Base-by-base conservation (phyloP, 2,329 filamentous ascomycete species). In the Alternaria arbusti region DNA sequence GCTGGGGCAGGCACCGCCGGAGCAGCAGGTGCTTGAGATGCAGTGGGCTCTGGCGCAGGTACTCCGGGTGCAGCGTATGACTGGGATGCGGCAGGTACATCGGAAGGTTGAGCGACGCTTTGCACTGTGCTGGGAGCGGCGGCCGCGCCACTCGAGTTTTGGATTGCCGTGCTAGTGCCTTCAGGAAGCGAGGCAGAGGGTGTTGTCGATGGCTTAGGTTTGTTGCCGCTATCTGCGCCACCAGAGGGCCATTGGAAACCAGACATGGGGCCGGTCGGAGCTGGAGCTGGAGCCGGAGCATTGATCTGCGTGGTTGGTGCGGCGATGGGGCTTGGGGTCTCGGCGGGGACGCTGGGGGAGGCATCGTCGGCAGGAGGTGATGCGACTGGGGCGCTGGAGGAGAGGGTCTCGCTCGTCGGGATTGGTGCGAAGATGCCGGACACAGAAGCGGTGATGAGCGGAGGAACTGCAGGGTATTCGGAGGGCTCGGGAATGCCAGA, bases 181-280 rank as follows among this genome's bases (percentile, higher is more conserved):
- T 59, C 46, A 28, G 61, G 50, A 57, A 60, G 25, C 32, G 62
- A 59, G 20, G 32, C 51, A 11, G 36, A 57, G 20, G 62, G 13
- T 30, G 60, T 32, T 6, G 63, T 69, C 12, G 57, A 49, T 28
- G 65, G 57, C 4, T 62, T 49, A 13, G 61, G 49, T 17, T 28
- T 23, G 10, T 40, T 32, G 22, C 22, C 64, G n/a, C 26, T 55
- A 44, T 51, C 57, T 11, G 44, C 50, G 46, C 36, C 60, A 28
- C 7, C 59, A 9, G 45, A 11, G 6, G 71, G 71, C 71, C 71
- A 74, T 22, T 71, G 64, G 64, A 72, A 74, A 30, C 69, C 71
- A 11, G 63, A 40, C 69, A 74, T 71, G 12, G 61, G 64, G 20
- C 59, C 52, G 23, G 55, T 59, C 20, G 62, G 66, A 23, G 46